A percentile compares a stretch with the other conserved stretches of the same genome.
Evolutionary conservation across 345 rosid genomes (phyloP).

Genomic region (Carallia pectinifolia): DNA sequence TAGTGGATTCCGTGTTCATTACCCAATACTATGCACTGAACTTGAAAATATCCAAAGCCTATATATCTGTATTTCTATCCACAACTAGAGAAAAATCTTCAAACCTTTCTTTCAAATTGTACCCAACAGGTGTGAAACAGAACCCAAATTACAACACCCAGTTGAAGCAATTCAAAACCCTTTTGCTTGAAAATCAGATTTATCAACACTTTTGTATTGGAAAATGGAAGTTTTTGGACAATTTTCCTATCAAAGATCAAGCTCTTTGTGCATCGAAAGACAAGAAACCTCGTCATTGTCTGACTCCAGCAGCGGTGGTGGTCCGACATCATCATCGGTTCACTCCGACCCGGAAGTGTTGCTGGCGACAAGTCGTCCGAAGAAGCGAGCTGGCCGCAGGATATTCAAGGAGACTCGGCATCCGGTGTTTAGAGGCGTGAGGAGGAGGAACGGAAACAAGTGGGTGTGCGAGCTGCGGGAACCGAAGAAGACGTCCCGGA

Average conservation of each 20-base stretch:
- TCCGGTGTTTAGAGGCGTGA: slow-evolving; percentile 64
- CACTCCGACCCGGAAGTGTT: slow-evolving; percentile 19
- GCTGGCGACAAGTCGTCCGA: slow-evolving; percentile 21
- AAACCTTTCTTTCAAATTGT: neutral
- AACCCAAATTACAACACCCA: neutral
- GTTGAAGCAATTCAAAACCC: neutral
- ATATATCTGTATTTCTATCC: neutral
- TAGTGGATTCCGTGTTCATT: neutral
- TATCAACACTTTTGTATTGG: slow-evolving; percentile 2
- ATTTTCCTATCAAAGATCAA: slow-evolving; percentile 6
- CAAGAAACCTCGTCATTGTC: slow-evolving; percentile 18
- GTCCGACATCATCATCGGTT: neutral
- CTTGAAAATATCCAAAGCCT: neutral
- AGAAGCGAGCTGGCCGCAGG: slow-evolving; percentile 37
- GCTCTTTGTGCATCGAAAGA: neutral
- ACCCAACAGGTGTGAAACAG: neutral
- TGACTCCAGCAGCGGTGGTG: slow-evolving; percentile 10
- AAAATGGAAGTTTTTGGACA: slow-evolving; percentile 17
- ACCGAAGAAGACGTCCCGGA: slow-evolving; percentile 51
- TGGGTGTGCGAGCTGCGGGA: slow-evolving; percentile 79
- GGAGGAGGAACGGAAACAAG: slow-evolving; percentile 52
- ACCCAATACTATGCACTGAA: neutral
- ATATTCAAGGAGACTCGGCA: slow-evolving; percentile 72
- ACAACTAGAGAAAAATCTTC: no score
- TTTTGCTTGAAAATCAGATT: neutral